Evolutionary conservation across 2,329 filamentous ascomycete genomes (phyloP).

Genomic region (Aspergillus amoenus): DNA sequence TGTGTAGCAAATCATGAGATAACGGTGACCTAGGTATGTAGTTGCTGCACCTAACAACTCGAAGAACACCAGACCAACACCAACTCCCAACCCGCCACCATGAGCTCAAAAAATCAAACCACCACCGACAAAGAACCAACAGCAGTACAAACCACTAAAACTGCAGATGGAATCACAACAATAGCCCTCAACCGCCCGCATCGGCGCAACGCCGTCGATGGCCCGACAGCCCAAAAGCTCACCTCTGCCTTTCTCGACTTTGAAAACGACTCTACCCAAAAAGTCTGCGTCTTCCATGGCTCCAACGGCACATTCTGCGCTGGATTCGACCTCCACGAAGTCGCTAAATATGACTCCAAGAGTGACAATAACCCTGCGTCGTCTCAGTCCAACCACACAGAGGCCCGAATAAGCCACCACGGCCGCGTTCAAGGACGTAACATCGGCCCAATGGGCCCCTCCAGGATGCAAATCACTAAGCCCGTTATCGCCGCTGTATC

Average conservation of each 20-base stretch:
- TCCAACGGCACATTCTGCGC: conserved; percentile 52
- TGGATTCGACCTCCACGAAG: conserved; percentile 52
- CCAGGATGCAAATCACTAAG: conserved; percentile 43
- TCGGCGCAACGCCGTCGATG: conserved; percentile 55
- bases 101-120: not conserved
- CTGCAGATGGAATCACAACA: conserved; percentile 50
- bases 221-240: conserved; percentile 49
- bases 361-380: not conserved
- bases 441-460: conserved; percentile 45
- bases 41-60: no score
- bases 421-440: conserved; percentile 38
- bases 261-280: conserved; percentile 51
- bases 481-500: conserved; percentile 54
- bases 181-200: conserved; percentile 55
- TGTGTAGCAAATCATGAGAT: not conserved
- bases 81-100: not conserved
- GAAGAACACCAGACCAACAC: not conserved
- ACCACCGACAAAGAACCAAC: not conserved
- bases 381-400: not conserved
- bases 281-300: conserved; percentile 54
- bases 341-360: conserved; percentile 27
- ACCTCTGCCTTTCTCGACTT: conserved; percentile 51
- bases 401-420: conserved; percentile 11
- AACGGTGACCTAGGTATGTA: not conserved
- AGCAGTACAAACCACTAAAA: conserved; percentile 9